A percentile compares a stretch with the other conserved stretches of the same genome.
Evolutionary conservation across 805 yeast genomes (phyloP).

Genomic region (Starmerella cellae): DNA sequence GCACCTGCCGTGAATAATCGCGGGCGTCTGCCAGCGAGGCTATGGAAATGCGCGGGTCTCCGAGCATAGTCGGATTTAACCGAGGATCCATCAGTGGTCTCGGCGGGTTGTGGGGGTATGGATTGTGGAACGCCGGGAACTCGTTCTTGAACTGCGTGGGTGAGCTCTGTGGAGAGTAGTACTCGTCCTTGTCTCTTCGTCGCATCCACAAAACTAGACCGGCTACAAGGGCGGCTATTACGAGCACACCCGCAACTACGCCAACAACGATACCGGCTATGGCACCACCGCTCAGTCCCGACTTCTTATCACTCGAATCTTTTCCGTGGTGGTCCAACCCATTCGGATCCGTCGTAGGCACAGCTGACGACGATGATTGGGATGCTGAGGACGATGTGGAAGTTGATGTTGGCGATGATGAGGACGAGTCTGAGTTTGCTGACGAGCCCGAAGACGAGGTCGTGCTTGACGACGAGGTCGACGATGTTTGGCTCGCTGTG

Average conservation of each 20-base stretch:
- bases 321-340: conserved; percentile 2
- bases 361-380: conserved; percentile 3
- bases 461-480: conserved; percentile 2
- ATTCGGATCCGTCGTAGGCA: conserved; percentile 18
- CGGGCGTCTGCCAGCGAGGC: conserved; percentile 81
- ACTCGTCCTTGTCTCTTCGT: conserved; percentile 35
- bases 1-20: conserved; percentile 64
- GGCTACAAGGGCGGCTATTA: conserved; percentile 30
- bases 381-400: conserved; percentile 20
- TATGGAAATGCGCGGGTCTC: conserved; percentile 61
- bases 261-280: conserved; percentile 54
- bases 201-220: conserved; percentile 35
- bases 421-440: neutral
- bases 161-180: conserved; percentile 24
- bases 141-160: conserved; percentile 23
- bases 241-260: conserved; percentile 34
- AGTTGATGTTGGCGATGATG: conserved; percentile 16
- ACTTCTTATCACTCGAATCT: conserved; percentile 14
- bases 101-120: conserved; percentile 17
- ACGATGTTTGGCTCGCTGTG: neutral
- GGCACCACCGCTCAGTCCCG: conserved; percentile 34
- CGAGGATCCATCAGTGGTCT: conserved; percentile 44
- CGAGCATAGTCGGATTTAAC: conserved; percentile 62
- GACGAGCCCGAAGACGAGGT: conserved; percentile 3
- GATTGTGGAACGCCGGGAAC: conserved; percentile 15